phyloP scores from a whole-genome alignment of 495 filamentous ascomycete species.

The Parathielavia hyrcaniae region DNA sequence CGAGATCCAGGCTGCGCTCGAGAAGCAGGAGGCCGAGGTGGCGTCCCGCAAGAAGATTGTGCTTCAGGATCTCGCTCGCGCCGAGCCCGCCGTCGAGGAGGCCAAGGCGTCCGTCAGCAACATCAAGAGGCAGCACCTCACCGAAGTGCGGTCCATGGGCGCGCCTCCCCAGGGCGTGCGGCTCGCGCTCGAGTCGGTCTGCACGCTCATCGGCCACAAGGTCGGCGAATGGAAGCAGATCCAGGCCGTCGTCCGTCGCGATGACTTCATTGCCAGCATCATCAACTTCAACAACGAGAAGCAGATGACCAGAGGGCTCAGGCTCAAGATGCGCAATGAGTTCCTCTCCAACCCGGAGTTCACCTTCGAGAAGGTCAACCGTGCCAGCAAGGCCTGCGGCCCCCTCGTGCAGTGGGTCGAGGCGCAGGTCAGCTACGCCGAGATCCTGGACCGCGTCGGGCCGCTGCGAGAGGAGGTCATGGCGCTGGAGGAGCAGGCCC shows the following conservation, averaged over 20 bases:
- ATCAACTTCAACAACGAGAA: conserved; percentile 94
- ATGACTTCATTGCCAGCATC: conserved; percentile 97
- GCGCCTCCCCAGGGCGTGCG: conserved; percentile 85
- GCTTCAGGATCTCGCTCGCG: conserved; percentile 76
- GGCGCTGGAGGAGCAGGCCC: conserved; percentile 76
- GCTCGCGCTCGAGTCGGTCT: conserved; percentile 90
- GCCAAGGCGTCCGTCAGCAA: conserved; percentile 93
- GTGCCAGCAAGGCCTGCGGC: conserved; percentile 93
- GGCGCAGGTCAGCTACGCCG: conserved; percentile 95
- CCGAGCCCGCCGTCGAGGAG: conserved; percentile 88
- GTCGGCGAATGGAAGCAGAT: conserved; percentile 85
- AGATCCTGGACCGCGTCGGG: conserved; percentile 90
- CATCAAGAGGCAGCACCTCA: conserved; percentile 94
- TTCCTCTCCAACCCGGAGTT: conserved; percentile 90
- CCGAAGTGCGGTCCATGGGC: conserved; percentile 94
- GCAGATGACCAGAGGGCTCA: conserved; percentile 80
- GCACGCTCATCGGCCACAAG: conserved; percentile 87
- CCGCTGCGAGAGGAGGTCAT: conserved; percentile 86
- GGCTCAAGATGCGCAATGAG: conserved; percentile 85
- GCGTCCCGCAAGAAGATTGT: conserved; percentile 78
- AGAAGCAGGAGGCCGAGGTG: conserved; percentile 86
- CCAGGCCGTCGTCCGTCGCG: conserved; percentile 75
- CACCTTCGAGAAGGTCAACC: conserved; percentile 90
- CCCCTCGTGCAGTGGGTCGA: conserved; percentile 96
- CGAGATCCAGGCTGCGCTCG: conserved; percentile 78